phyloP scores from a whole-genome alignment of 2,329 filamentous ascomycete species.

The Clonostachys rhizophaga region DNA sequence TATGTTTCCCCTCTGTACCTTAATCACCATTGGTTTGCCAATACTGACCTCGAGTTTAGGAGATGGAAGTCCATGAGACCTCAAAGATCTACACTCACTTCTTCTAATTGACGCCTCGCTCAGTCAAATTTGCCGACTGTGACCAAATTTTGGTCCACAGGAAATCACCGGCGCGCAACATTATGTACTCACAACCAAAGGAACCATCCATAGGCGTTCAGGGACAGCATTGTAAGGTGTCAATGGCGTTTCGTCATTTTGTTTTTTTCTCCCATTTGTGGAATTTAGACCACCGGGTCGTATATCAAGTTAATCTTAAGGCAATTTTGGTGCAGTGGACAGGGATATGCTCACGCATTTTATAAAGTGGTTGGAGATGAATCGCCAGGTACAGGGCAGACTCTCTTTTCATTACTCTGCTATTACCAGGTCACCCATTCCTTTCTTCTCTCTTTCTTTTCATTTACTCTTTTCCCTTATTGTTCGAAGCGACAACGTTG shows the following conservation, averaged over 20 bases:
- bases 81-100: conserved; percentile 99
- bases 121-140: neutral
- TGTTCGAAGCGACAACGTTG: neutral
- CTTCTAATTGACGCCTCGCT: conserved; percentile 64
- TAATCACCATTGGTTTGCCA: neutral
- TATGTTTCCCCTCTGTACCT: conserved; percentile 7
- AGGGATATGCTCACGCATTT: neutral
- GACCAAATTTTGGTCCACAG: no score
- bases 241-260: conserved; percentile 43
- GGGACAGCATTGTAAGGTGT: conserved; percentile 56
- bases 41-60: conserved; percentile 52
- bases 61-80: conserved; percentile 99
- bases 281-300: conserved; percentile 27
- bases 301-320: conserved; percentile 27
- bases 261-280: conserved; percentile 25
- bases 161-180: conserved; percentile 7
- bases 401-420: neutral
- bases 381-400: neutral
- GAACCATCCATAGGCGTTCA: conserved; percentile 42
- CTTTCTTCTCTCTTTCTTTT: neutral
- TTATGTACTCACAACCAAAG: conserved; percentile 48
- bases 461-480: neutral
- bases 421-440: neutral
- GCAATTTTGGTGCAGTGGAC: neutral
- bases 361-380: neutral